Evolutionary conservation across 2,329 filamentous ascomycete species (phyloP).

Genomic region (Emmonsiellopsis sp.): DNA sequence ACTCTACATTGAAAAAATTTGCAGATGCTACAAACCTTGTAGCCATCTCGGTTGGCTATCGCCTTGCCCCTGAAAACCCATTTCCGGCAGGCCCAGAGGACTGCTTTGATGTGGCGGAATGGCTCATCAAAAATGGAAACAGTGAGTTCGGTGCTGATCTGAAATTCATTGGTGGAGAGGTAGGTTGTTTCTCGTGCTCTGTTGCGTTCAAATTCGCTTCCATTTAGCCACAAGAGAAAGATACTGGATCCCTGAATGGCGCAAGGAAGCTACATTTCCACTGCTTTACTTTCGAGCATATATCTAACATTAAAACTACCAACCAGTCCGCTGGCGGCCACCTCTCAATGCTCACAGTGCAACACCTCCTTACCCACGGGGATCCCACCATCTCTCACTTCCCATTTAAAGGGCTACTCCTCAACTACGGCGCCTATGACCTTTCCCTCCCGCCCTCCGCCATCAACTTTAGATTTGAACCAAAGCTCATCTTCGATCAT

Average conservation of each 20-base stretch:
- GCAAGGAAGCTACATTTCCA: not conserved
- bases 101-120: slow-evolving; percentile 48
- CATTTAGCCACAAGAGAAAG: no score
- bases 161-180: slow-evolving; percentile 39
- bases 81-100: slow-evolving; percentile 48
- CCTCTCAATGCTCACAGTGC: slow-evolving; percentile 37
- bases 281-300: not conserved
- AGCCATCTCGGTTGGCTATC: slow-evolving; percentile 49
- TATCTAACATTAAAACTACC: not conserved
- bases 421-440: slow-evolving; percentile 46
- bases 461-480: slow-evolving; percentile 29
- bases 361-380: slow-evolving; percentile 33
- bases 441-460: slow-evolving; percentile 34
- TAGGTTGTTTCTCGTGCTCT: slow-evolving; percentile 11
- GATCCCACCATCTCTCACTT: slow-evolving; percentile 24
- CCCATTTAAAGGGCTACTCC: slow-evolving; percentile 39
- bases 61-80: slow-evolving; percentile 50
- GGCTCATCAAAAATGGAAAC: slow-evolving; percentile 41
- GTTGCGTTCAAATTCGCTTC: not conserved
- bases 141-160: slow-evolving; percentile 33
- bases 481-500: slow-evolving; percentile 35
- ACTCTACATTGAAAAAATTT: slow-evolving; percentile 40
- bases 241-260: no score
- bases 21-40: slow-evolving; percentile 41
- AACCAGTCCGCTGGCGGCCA: slow-evolving; percentile 42